A percentile compares a stretch with the other conserved stretches of the same genome.
phyloP scores from a whole-genome alignment of 768 basidiomycete genomes.

The Leccinum imitatum region DNA sequence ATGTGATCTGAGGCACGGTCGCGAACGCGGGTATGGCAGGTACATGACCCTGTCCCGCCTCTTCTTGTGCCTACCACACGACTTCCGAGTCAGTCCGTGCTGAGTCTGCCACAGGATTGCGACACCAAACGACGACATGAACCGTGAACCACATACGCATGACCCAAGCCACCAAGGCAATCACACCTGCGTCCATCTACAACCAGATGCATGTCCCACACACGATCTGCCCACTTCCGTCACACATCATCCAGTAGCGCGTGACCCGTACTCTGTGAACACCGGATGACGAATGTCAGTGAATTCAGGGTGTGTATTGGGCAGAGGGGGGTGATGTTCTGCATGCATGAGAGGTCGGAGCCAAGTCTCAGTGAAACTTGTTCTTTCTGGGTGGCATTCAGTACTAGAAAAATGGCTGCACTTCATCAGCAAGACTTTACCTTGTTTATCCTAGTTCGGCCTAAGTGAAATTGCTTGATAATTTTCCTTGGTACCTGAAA shows the following conservation, averaged over 20 bases:
- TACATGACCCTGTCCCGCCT: neutral
- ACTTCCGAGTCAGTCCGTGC: neutral
- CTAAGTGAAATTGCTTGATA: too few relatives aligned
- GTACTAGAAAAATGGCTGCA: too few relatives aligned
- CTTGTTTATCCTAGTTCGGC: too few relatives aligned
- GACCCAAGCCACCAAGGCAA: neutral
- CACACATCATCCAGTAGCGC: constrained; percentile 45
- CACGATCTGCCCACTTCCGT: constrained; percentile 38
- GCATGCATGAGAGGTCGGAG: too few relatives aligned
- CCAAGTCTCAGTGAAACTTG: too few relatives aligned
- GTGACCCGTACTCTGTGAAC: constrained; percentile 48
- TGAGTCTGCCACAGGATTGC: too few relatives aligned
- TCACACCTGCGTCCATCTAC: constrained; percentile 38
- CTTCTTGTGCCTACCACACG: neutral
- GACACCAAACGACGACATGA: neutral
- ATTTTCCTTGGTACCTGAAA: too few relatives aligned
- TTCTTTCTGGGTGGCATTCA: too few relatives aligned
- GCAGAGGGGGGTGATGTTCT: too few relatives aligned
- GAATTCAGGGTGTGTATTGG: constrained; percentile 20
- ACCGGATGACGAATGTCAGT: constrained; percentile 44
- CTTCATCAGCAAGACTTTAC: too few relatives aligned
- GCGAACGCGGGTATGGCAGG: too few relatives aligned
- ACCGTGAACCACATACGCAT: neutral
- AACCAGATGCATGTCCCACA: constrained; percentile 32
- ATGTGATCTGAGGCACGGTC: neutral